phyloP scores from a whole-genome alignment of 257 asterid species.

The Lithospermum erythrorhizon region DNA sequence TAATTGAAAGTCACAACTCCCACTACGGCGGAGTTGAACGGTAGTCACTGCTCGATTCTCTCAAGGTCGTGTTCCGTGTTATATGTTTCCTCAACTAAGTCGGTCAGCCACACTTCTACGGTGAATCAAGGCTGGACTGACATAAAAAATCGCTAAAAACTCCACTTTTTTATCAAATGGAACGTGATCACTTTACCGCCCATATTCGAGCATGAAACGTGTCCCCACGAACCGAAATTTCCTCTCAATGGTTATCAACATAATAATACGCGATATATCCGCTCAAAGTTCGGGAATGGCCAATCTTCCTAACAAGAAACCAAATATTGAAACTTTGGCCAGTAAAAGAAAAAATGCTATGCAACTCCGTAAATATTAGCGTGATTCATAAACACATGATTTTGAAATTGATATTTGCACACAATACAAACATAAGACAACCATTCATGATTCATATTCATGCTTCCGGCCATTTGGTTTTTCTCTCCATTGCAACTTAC shows the following conservation, averaged over 20 bases:
- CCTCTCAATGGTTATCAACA: constrained; percentile 37
- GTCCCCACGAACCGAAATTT: constrained; percentile 49
- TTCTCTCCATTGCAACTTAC: too few relatives aligned
- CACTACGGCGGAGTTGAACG: constrained; percentile 61
- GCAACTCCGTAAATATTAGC: neutral
- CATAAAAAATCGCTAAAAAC: neutral
- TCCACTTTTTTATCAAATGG: too few relatives aligned
- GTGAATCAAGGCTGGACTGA: constrained; percentile 47
- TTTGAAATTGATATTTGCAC: too few relatives aligned
- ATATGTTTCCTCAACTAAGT: constrained; percentile 63
- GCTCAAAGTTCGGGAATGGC: neutral
- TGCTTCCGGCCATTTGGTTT: too few relatives aligned
- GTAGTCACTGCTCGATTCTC: constrained; percentile 28
- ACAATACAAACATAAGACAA: too few relatives aligned
- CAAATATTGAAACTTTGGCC: too few relatives aligned
- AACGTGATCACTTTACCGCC: constrained; percentile 39
- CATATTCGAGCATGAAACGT: constrained; percentile 31
- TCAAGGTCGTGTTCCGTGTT: constrained; percentile 48
- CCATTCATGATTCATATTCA: too few relatives aligned
- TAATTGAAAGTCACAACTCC: constrained; percentile 51
- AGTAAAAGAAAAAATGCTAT: too few relatives aligned
- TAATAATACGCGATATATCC: neutral
- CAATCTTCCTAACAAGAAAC: too few relatives aligned
- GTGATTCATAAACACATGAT: neutral
- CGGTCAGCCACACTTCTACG: constrained; percentile 48